These are phyloP conservation scores for Parmelia sp. DNA, from an alignment of 495 filamentous ascomycete genomes.

Conservation along the genomic window DNA sequence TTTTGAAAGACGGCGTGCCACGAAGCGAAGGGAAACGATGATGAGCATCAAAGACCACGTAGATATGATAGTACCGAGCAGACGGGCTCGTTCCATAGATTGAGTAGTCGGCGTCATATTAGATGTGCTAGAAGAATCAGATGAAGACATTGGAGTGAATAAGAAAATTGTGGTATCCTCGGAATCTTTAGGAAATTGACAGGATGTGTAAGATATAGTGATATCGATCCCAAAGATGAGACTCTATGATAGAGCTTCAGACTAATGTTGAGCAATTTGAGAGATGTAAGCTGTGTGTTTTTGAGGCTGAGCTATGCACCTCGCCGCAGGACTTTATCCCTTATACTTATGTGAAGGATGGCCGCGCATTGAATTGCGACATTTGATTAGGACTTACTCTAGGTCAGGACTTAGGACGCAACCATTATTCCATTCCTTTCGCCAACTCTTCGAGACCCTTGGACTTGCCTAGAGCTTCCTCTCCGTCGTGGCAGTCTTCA, in stretches of 20 bases:
- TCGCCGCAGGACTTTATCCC: too few species aligned
- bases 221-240: too few species aligned
- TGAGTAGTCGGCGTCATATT: background rate
- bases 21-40: conserved; percentile 23
- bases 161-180: background rate
- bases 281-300: too few species aligned
- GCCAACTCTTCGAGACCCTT: background rate
- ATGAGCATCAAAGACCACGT: background rate
- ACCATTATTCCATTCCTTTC: background rate
- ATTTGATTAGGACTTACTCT: background rate
- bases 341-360: too few species aligned
- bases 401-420: background rate
- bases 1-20: conserved; percentile 27
- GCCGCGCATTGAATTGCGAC: background rate
- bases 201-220: too few species aligned
- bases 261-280: too few species aligned
- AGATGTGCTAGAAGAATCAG: background rate
- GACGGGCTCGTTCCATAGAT: background rate
- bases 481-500: background rate
- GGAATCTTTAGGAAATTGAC: background rate
- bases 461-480: background rate
- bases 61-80: background rate
- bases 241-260: too few species aligned
- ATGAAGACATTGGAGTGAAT: background rate
- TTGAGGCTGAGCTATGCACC: too few species aligned